Conservation (phyloP, 2,329 filamentous ascomycete genomes). For the Cladophialophora yegresii region DNA sequence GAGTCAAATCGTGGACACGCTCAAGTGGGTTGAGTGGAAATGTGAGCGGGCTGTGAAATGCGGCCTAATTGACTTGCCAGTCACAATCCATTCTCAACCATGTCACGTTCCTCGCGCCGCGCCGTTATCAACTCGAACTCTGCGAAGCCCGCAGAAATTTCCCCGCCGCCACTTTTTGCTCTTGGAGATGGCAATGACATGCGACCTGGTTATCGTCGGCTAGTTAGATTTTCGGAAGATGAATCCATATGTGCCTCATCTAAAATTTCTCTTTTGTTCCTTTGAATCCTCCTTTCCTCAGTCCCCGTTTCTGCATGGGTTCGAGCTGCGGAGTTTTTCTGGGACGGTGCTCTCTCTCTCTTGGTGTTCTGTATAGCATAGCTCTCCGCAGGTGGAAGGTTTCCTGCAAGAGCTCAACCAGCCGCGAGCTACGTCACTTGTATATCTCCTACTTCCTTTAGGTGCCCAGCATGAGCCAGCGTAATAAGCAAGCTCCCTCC, state of each 20-base stretch:
- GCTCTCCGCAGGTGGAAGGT: background rate
- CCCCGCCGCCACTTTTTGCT: conserved; percentile 13
- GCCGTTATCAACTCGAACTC: background rate
- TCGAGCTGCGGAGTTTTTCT: conserved; percentile 4
- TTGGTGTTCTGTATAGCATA: conserved; percentile 4
- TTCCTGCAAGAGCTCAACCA: background rate
- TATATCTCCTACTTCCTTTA: background rate
- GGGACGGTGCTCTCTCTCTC: background rate
- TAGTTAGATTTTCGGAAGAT: conserved; percentile 1
- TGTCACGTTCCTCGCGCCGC: background rate
- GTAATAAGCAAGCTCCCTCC: conserved; percentile 31
- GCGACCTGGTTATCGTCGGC: conserved; percentile 22
- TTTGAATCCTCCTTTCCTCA: background rate
- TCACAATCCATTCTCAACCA: background rate
- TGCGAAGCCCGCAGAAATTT: background rate
- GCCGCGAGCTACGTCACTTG: conserved; percentile 1
- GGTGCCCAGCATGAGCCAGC: conserved; percentile 30
- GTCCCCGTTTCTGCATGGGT: background rate
- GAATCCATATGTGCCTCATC: background rate
- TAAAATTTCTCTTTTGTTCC: conserved; percentile 2
- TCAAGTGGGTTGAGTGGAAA: conserved; percentile 8
- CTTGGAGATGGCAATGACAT: conserved; percentile 5
- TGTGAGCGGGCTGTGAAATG: conserved; percentile 1
- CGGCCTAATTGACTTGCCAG: background rate
- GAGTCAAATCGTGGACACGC: conserved; percentile 9